phyloP scores from a whole-genome alignment of 805 yeast genomes.

The Yamadazyma tumulicola region DNA sequence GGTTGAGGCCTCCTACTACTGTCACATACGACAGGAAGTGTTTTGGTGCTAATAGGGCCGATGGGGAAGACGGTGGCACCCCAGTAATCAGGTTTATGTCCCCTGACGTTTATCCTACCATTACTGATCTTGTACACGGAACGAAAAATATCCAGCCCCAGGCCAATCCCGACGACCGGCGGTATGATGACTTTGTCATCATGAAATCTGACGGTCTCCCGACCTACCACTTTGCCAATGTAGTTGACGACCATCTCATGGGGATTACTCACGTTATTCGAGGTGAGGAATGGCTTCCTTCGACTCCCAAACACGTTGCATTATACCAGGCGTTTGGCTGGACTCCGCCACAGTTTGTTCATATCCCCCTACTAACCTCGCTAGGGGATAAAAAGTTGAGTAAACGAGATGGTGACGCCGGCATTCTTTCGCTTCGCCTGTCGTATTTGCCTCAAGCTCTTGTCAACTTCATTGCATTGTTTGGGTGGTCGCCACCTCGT shows the following conservation, averaged over 20 bases:
- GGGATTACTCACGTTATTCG: conserved; percentile 88
- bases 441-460: conserved; percentile 79
- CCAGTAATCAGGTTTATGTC: conserved; percentile 70
- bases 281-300: conserved; percentile 97
- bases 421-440: conserved; percentile 54
- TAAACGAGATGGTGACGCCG: conserved; percentile 80
- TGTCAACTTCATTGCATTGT: conserved; percentile 79
- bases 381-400: conserved; percentile 72
- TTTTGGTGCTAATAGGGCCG: too few species aligned
- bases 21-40: conserved; percentile 91
- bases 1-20: conserved; percentile 80
- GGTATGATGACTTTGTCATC: conserved; percentile 87
- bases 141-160: conserved; percentile 74
- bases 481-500: conserved; percentile 92
- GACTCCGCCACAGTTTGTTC: conserved; percentile 78
- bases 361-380: conserved; percentile 83
- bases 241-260: conserved; percentile 93
- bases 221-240: conserved; percentile 95
- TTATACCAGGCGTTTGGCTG: conserved; percentile 83
- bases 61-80: conserved; percentile 19
- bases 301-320: conserved; percentile 93
- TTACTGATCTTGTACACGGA: conserved; percentile 80
- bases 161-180: conserved; percentile 58
- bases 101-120: conserved; percentile 64
- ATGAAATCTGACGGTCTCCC: conserved; percentile 94